These are phyloP conservation scores for Pleurotus platypus DNA, from an alignment of 768 basidiomycete genomes.

Conservation along the genomic window DNA sequence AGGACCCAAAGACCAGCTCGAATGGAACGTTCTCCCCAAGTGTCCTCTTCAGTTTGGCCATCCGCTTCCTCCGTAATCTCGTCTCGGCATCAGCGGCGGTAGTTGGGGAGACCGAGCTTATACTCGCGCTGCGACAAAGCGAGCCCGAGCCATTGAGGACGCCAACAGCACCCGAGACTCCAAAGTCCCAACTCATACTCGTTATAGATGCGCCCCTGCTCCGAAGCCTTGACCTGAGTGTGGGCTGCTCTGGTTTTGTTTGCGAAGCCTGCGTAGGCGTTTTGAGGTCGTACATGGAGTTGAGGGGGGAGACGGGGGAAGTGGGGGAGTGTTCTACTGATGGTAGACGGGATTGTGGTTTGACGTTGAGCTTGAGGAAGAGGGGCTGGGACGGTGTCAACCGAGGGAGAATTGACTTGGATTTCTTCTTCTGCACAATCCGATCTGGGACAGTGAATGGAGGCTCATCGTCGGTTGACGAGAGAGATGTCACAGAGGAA, in stretches of 20 bases:
- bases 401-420: neutral
- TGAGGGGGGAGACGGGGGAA: neutral
- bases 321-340: constrained; percentile 2
- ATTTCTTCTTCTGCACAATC: constrained; percentile 1
- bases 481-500: constrained; percentile 4
- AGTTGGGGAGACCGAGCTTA: neutral
- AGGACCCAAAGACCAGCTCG: constrained; percentile 41
- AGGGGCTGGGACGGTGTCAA: neutral
- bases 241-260: neutral
- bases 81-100: neutral
- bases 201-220: neutral
- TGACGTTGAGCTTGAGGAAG: constrained; percentile 6
- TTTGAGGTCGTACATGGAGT: neutral
- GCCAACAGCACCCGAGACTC: neutral
- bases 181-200: constrained; percentile 6
- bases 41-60: constrained; percentile 56
- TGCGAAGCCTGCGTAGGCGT: constrained; percentile 1
- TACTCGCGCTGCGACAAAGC: neutral
- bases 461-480: constrained; percentile 1
- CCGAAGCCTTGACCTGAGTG: neutral
- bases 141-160: neutral
- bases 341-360: neutral
- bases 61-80: constrained; percentile 33
- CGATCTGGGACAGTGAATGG: neutral
- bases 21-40: constrained; percentile 58